These are phyloP conservation scores for Clitoria ternatea DNA, from an alignment of 306 rosid genomes.

Conservation along the genomic window DNA sequence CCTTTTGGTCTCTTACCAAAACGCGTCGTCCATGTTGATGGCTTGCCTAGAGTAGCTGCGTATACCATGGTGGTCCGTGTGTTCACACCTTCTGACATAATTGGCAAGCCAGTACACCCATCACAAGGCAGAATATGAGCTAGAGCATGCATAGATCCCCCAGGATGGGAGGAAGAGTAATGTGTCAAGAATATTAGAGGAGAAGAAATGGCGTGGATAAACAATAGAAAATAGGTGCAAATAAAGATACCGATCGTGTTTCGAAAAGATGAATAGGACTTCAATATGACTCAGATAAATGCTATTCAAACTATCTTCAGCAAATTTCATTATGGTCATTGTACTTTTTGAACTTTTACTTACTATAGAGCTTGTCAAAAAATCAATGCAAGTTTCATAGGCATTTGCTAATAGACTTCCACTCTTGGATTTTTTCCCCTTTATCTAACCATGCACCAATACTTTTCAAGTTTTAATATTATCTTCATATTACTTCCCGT, in stretches of 20 bases:
- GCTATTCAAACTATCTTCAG: background rate
- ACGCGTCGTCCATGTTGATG: background rate
- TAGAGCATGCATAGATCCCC: slow-evolving; percentile 54
- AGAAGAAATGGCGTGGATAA: too few species aligned
- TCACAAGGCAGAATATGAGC: slow-evolving; percentile 60
- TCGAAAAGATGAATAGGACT: background rate
- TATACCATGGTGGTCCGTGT: slow-evolving; percentile 34
- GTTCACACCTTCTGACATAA: slow-evolving; percentile 28
- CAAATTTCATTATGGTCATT: background rate
- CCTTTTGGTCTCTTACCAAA: slow-evolving; percentile 27
- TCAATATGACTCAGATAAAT: background rate
- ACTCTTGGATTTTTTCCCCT: background rate
- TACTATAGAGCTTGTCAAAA: slow-evolving; percentile 4
- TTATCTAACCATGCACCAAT: background rate
- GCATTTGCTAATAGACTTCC: background rate
- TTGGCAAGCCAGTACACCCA: slow-evolving; percentile 50
- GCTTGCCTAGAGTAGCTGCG: slow-evolving; percentile 27
- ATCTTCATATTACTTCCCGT: background rate
- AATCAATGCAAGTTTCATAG: slow-evolving; percentile 17
- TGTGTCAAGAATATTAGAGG: slow-evolving; percentile 30
- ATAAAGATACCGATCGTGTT: background rate
- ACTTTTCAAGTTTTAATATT: background rate
- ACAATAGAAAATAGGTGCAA: background rate
- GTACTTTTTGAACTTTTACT: slow-evolving; percentile 1
- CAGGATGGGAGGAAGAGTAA: slow-evolving; percentile 61